Evolutionary conservation across 768 basidiomycete genomes (phyloP).

Genomic region (Pulveroboletus ravenelii): DNA sequence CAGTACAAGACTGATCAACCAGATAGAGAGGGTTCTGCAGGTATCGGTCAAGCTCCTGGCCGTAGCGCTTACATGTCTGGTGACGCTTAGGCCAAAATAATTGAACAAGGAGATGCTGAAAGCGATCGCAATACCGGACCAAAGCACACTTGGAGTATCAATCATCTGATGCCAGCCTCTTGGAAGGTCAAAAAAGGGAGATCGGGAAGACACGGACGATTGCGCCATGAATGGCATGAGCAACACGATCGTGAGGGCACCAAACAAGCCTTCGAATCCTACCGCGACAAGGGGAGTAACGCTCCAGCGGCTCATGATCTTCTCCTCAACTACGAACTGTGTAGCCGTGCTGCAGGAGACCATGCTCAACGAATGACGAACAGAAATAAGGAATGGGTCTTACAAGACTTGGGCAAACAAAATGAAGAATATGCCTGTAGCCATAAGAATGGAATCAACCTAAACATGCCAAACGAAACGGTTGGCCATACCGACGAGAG

Average conservation of each 20-base stretch:
- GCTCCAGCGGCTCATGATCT: slow-evolving; percentile 84
- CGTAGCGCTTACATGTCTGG: slow-evolving; percentile 89
- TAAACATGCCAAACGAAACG: slow-evolving; percentile 11
- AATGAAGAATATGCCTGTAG: slow-evolving; percentile 79
- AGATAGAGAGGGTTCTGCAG: slow-evolving; percentile 93
- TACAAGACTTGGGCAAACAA: slow-evolving; percentile 94
- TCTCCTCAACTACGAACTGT: slow-evolving; percentile 95
- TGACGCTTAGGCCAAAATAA: slow-evolving; percentile 87
- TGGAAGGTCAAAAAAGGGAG: slow-evolving; percentile 81
- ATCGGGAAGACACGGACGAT: slow-evolving; percentile 54
- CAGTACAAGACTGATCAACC: slow-evolving; percentile 83
- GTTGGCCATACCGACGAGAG: slow-evolving; percentile 56
- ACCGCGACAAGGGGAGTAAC: slow-evolving; percentile 91
- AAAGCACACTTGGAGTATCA: slow-evolving; percentile 65
- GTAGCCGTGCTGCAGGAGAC: slow-evolving; percentile 65
- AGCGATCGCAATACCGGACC: slow-evolving; percentile 66
- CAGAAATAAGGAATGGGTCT: slow-evolving; percentile 24
- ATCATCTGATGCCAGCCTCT: slow-evolving; percentile 90
- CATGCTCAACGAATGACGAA: neutral
- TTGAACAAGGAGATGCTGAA: slow-evolving; percentile 80
- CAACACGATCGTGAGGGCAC: slow-evolving; percentile 70
- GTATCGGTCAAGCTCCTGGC: slow-evolving; percentile 91
- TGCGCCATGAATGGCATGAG: slow-evolving; percentile 78
- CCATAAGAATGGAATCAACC: slow-evolving; percentile 12
- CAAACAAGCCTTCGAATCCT: slow-evolving; percentile 92